Evolutionary conservation across 192 early-diverging fungal species (phyloP).

Genomic region (Dimargaris cristalligena): DNA sequence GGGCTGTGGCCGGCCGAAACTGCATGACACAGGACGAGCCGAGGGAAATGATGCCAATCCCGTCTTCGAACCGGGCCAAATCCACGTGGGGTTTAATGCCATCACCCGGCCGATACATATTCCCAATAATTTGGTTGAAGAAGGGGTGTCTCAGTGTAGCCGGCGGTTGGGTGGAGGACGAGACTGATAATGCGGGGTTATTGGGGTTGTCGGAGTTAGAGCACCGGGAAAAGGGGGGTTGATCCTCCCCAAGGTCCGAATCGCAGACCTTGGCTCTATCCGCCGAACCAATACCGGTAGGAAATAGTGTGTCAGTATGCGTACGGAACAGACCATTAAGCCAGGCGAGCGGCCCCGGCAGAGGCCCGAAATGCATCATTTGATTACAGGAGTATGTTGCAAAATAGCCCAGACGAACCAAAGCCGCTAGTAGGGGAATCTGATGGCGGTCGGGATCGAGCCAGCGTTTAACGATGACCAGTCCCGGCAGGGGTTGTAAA

Average conservation of each 20-base stretch:
- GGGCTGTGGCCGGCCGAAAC: constrained; percentile 11
- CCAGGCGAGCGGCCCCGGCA: neutral
- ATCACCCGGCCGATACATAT: constrained; percentile 30
- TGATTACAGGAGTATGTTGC: neutral
- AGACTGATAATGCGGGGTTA: neutral
- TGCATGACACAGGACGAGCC: constrained; percentile 24
- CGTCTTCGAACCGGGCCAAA: constrained; percentile 34
- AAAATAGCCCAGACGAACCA: constrained; percentile 1
- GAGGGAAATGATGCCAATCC: constrained; percentile 27
- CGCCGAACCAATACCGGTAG: neutral
- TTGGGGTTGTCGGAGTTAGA: neutral
- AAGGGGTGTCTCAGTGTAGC: constrained; percentile 10
- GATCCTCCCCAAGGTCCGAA: too few species aligned
- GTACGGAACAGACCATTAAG: neutral
- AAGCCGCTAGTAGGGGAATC: neutral
- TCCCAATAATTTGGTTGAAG: constrained; percentile 34
- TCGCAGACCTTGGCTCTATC: too few species aligned
- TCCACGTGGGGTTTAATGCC: constrained; percentile 36
- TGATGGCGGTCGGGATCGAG: neutral
- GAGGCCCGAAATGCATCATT: constrained; percentile 6
- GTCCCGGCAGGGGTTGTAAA: neutral
- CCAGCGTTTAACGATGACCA: neutral
- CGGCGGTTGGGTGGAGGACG: neutral
- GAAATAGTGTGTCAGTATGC: neutral
- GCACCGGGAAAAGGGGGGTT: neutral